phyloP scores from a whole-genome alignment of 257 asterid genomes.

The Solanum medicagineum region DNA sequence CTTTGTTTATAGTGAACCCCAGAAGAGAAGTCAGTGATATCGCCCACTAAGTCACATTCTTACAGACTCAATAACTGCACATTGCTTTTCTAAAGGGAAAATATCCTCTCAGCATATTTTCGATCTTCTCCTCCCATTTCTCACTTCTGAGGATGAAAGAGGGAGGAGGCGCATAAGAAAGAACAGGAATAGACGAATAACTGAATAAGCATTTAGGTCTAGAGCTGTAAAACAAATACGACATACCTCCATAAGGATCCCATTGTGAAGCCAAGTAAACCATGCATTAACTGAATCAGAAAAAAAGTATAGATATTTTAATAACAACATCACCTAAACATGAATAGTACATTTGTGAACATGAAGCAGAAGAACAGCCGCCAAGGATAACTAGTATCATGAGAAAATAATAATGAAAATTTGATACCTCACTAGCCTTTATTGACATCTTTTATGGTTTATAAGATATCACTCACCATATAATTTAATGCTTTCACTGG shows the following conservation, averaged over 20 bases:
- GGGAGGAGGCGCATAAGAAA: not conserved
- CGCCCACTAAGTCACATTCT: no score
- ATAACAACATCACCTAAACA: not conserved
- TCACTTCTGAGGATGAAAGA: not conserved
- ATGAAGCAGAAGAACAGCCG: not conserved
- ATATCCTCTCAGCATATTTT: not conserved
- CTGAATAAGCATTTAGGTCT: not conserved
- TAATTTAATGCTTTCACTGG: slow-evolving; percentile 90
- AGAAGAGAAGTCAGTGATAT: no score
- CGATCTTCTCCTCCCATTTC: not conserved
- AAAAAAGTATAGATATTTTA: not conserved
- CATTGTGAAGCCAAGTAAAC: slow-evolving; percentile 80
- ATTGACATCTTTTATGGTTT: not conserved
- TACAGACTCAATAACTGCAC: not conserved
- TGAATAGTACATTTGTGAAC: not conserved
- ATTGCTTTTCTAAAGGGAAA: not conserved
- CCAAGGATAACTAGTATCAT: not conserved
- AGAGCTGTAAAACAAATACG: not conserved
- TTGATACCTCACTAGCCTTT: not conserved
- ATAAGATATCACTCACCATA: slow-evolving; percentile 38
- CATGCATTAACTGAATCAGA: slow-evolving; percentile 65
- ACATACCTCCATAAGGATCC: slow-evolving; percentile 90
- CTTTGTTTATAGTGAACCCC: not conserved
- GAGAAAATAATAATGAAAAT: not conserved
- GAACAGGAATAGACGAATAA: no score